Conservation (phyloP, 345 rosid species). For the Acer negundo region DNA sequence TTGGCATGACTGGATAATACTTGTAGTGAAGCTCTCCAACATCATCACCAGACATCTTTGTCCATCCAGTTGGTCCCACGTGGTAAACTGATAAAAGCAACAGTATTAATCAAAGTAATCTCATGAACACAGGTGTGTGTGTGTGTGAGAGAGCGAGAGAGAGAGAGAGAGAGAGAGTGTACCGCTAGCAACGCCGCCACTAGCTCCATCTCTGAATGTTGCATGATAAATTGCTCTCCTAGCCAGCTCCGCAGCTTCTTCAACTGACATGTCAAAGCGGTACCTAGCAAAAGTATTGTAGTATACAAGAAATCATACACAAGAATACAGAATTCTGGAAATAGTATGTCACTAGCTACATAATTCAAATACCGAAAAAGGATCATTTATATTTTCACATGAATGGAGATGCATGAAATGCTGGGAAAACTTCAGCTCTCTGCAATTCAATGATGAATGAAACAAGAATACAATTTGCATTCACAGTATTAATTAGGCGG, state of each 20-base stretch:
- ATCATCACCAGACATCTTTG: constrained; percentile 93
- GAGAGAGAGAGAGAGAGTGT: constrained; percentile 26
- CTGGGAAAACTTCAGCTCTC: background rate
- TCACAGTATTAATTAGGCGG: background rate
- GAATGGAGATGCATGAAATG: background rate
- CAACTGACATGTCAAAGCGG: constrained; percentile 76
- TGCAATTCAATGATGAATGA: background rate
- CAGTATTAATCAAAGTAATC: constrained; percentile 8
- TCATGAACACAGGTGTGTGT: background rate
- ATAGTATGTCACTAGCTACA: background rate
- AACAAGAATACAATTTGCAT: background rate
- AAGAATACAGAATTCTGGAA: background rate
- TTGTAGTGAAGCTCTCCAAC: constrained; percentile 92
- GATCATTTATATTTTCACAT: background rate
- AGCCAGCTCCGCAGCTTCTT: constrained; percentile 95
- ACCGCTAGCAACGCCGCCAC: constrained; percentile 99
- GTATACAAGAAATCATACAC: background rate
- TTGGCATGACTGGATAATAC: constrained; percentile 70
- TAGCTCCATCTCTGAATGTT: constrained; percentile 98
- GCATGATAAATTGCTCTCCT: constrained; percentile 98
- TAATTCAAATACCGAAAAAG: background rate
- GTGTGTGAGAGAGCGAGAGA: background rate
- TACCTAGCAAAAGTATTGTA: constrained; percentile 50
- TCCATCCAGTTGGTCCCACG: constrained; percentile 97
- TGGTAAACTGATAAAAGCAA: constrained; percentile 64